Percentiles rank a stretch among this genome's conserved stretches.
phyloP scores from a whole-genome alignment of 805 yeast genomes.

The Scheffersomyces amazonensis region DNA sequence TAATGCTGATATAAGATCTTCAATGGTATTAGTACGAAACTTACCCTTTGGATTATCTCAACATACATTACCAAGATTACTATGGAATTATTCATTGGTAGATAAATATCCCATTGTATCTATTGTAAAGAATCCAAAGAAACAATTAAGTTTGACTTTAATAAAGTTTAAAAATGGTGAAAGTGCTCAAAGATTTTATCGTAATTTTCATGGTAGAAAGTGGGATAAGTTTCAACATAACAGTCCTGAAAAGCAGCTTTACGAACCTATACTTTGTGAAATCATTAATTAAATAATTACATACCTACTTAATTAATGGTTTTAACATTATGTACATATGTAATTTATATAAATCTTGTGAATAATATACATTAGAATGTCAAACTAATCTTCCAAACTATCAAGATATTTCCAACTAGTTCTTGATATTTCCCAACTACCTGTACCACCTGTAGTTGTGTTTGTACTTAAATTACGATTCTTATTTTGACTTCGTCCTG shows the following conservation, averaged over 20 bases:
- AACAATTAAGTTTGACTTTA: conserved; percentile 25
- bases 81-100: conserved; percentile 52
- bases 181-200: conserved; percentile 51
- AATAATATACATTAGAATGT: too few relatives aligned
- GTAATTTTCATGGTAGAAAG: conserved; percentile 50
- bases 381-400: conserved; percentile 3
- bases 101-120: conserved; percentile 13
- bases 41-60: conserved; percentile 43
- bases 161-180: conserved; percentile 42
- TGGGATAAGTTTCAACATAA: conserved; percentile 24
- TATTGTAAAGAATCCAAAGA: conserved; percentile 22
- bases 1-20: conserved; percentile 16
- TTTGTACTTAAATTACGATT: too few relatives aligned
- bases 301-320: too few relatives aligned
- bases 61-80: conserved; percentile 31
- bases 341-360: too few relatives aligned
- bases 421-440: conserved; percentile 19
- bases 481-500: too few relatives aligned
- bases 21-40: conserved; percentile 40
- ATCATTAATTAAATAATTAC: conserved; percentile 17
- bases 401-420: conserved; percentile 26
- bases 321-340: background rate
- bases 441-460: background rate
- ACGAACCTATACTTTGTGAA: conserved; percentile 39
- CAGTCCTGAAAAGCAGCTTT: conserved; percentile 24